phyloP scores from a whole-genome alignment of 352 stramenopile genomes.

The Phytophthora podocarpi region DNA sequence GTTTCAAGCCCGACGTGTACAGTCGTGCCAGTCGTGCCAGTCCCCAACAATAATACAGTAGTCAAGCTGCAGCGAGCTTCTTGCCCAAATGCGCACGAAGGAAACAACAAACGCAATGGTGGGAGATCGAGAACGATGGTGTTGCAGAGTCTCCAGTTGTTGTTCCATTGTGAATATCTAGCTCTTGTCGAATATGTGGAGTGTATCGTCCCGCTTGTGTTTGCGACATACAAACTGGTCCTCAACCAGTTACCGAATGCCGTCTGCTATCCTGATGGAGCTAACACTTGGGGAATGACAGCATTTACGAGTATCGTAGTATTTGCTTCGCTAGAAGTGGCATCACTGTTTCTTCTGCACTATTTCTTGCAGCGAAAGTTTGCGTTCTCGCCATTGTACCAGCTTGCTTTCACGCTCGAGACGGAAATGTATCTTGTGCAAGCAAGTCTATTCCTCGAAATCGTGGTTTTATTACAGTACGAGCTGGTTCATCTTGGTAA shows the following conservation, averaged over 20 bases:
- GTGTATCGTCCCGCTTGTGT: too few relatives aligned
- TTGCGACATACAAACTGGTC: too few relatives aligned
- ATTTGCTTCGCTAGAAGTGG: constrained; percentile 36
- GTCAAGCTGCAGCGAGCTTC: too few relatives aligned
- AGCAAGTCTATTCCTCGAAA: constrained; percentile 4
- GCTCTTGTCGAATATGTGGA: too few relatives aligned
- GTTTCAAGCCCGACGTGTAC: too few relatives aligned
- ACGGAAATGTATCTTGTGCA: constrained; percentile 24
- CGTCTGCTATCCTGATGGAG: constrained; percentile 21
- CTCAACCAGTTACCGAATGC: too few relatives aligned
- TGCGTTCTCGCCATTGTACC: constrained; percentile 30
- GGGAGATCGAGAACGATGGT: too few relatives aligned
- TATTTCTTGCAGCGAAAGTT: constrained; percentile 33
- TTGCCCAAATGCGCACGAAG: too few relatives aligned
- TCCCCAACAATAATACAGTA: too few relatives aligned
- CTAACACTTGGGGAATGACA: background rate
- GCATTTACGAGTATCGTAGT: constrained; percentile 9
- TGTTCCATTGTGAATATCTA: too few relatives aligned
- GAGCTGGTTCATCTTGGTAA: constrained; percentile 11
- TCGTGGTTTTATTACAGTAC: constrained; percentile 5
- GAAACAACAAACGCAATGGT: too few relatives aligned
- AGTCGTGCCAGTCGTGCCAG: too few relatives aligned
- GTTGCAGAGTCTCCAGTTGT: constrained; percentile 40
- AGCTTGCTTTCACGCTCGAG: constrained; percentile 47
- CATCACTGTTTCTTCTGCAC: constrained; percentile 25